Conservation (phyloP, 2,329 filamentous ascomycete genomes). For the Fusarium sarcochroum region DNA sequence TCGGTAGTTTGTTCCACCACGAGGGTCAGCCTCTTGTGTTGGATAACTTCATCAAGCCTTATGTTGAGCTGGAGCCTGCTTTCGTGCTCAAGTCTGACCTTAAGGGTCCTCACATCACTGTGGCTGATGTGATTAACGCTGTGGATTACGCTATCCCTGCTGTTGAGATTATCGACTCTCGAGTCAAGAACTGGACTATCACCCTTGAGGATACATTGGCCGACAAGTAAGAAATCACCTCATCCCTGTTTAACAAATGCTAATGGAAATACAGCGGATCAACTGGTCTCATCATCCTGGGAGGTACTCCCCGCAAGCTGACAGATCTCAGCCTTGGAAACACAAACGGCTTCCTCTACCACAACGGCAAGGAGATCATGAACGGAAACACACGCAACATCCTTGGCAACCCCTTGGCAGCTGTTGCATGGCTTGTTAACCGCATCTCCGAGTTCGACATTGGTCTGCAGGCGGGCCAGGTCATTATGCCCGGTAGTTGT, state of each 20-base stretch:
- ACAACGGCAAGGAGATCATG: conserved; percentile 46
- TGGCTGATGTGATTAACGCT: conserved; percentile 49
- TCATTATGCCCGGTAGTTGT: conserved; percentile 47
- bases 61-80: conserved; percentile 49
- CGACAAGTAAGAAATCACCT: conserved; percentile 36
- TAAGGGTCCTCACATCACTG: conserved; percentile 45
- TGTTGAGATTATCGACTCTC: conserved; percentile 50
- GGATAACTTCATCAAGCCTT: conserved; percentile 46
- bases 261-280: conserved; percentile 21
- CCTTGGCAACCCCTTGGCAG: conserved; percentile 45
- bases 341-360: conserved; percentile 39
- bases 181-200: conserved; percentile 48
- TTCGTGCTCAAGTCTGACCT: conserved; percentile 47
- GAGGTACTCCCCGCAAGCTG: conserved; percentile 43
- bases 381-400: conserved; percentile 47
- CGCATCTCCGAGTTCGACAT: conserved; percentile 43
- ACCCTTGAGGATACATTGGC: conserved; percentile 47
- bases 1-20: conserved; percentile 45
- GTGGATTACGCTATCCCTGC: conserved; percentile 50
- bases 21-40: conserved; percentile 43
- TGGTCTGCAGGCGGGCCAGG: conserved; percentile 42
- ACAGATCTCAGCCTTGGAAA: conserved; percentile 45
- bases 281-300: conserved; percentile 46
- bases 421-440: conserved; percentile 48
- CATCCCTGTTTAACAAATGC: not conserved